Conservation (phyloP, 306 rosid genomes). For the Luffa aegyptiaca region DNA sequence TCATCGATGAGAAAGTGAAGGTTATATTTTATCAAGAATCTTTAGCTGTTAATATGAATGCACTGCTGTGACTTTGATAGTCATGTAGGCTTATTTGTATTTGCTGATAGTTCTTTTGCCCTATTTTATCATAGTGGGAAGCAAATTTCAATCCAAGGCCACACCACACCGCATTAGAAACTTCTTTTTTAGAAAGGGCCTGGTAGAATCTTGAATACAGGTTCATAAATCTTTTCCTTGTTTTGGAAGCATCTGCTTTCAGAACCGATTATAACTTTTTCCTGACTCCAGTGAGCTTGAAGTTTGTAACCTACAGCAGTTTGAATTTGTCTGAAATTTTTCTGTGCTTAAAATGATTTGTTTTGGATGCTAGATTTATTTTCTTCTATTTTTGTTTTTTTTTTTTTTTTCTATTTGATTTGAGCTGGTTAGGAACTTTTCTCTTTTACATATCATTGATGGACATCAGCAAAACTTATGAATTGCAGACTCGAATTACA, state of each 20-base stretch:
- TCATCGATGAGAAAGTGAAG: not conserved
- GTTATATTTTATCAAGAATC: not conserved
- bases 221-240: not conserved
- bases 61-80: not conserved
- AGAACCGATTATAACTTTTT: not conserved
- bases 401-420: not conserved
- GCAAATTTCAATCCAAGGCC: not conserved
- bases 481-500: constrained; percentile 39
- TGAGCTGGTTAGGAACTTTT: not conserved
- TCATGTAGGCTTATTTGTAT: not conserved
- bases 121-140: not conserved
- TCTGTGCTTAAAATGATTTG: not conserved
- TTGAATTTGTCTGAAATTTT: not conserved
- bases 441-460: constrained; percentile 6
- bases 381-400: not conserved
- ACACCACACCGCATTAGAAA: not conserved
- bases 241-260: not conserved
- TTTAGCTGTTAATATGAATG: not conserved
- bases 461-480: constrained; percentile 22
- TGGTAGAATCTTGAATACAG: not conserved
- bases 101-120: not conserved
- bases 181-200: not conserved
- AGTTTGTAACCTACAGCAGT: not conserved
- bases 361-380: not conserved
- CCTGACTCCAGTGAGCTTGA: not conserved